Conservation (phyloP, 1,139 yeast genomes). For the Yamadazyma blattariae region DNA sequence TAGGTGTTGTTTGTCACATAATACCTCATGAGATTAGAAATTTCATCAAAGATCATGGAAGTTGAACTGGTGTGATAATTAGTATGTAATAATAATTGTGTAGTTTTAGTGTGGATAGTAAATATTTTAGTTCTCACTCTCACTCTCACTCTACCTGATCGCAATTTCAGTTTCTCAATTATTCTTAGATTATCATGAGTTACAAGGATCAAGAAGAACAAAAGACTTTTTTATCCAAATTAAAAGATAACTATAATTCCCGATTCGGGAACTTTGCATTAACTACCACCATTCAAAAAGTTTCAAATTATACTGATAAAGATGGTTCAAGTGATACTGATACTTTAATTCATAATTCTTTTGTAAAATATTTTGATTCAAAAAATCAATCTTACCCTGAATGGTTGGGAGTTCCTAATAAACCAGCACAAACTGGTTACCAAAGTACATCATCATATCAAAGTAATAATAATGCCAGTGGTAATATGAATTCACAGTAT, state of each 20-base stretch:
- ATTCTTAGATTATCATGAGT: neutral
- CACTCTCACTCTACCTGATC: neutral
- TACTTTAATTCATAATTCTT: slow-evolving; percentile 45
- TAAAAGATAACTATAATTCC: slow-evolving; percentile 34
- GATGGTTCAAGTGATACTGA: slow-evolving; percentile 40
- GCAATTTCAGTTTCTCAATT: neutral
- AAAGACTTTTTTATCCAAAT: slow-evolving; percentile 31
- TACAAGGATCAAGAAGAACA: slow-evolving; percentile 13
- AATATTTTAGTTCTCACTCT: neutral
- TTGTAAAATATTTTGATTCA: slow-evolving; percentile 37
- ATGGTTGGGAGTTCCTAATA: slow-evolving; percentile 38
- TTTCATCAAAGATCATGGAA: no score
- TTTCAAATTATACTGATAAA: slow-evolving; percentile 26
- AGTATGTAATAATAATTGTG: no score
- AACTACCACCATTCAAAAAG: slow-evolving; percentile 18
- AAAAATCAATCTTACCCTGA: slow-evolving; percentile 39
- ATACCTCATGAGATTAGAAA: no score
- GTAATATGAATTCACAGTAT: slow-evolving; percentile 9
- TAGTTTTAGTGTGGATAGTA: no score
- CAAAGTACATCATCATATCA: slow-evolving; percentile 4
- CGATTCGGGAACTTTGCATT: slow-evolving; percentile 37
- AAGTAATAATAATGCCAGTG: slow-evolving; percentile 16
- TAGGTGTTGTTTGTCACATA: no score
- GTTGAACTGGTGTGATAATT: no score
- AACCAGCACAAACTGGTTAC: neutral